A percentile compares a stretch with the other conserved stretches of the same genome.
Evolutionary conservation across 805 yeast species (phyloP).

Genomic region (Lipomyces japonicus): DNA sequence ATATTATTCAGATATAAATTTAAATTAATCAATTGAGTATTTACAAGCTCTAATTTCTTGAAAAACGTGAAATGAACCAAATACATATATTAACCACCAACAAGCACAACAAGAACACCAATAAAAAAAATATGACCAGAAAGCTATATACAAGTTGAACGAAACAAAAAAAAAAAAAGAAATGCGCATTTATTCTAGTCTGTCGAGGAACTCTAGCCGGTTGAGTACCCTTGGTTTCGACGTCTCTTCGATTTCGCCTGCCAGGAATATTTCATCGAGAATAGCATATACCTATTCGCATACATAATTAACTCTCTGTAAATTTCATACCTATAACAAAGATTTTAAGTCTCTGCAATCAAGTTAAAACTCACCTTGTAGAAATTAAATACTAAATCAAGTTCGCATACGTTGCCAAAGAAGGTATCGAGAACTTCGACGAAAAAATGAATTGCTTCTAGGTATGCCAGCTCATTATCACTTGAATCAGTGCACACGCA

Average conservation of each 20-base stretch:
- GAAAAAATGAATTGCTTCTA: constrained; percentile 80
- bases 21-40: no score
- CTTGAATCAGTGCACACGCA: constrained; percentile 73
- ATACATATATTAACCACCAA: no score
- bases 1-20: no score
- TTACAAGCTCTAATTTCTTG: no score
- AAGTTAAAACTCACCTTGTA: constrained; percentile 47
- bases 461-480: constrained; percentile 77
- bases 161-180: no score
- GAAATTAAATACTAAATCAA: constrained; percentile 89
- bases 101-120: no score
- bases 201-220: constrained; percentile 62
- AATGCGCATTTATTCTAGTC: constrained; percentile 53
- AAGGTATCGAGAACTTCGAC: constrained; percentile 84
- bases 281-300: constrained; percentile 54
- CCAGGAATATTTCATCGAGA: constrained; percentile 80
- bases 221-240: constrained; percentile 64
- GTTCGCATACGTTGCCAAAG: constrained; percentile 88
- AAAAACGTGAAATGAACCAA: no score
- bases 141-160: no score
- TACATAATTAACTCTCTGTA: neutral
- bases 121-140: no score
- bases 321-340: neutral
- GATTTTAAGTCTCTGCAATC: no score
- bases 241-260: constrained; percentile 88